Evolutionary conservation across 148 eudicot genomes (phyloP).

Genomic region (Selenicereus undatus): DNA sequence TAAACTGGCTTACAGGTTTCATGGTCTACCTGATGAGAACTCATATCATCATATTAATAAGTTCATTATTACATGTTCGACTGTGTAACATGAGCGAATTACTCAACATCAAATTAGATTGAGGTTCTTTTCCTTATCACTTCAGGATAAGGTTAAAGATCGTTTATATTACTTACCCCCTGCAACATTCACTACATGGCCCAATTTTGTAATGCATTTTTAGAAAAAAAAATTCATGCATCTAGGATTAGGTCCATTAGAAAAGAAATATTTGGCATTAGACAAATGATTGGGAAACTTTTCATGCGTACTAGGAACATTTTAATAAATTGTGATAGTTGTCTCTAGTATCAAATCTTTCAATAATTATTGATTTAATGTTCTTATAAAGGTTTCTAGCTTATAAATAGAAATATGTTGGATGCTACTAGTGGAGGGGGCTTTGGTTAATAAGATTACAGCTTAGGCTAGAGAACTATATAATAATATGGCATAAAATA

Average conservation of each 20-base stretch:
- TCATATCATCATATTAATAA: neutral
- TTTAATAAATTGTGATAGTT: neutral
- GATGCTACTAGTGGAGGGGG: too few species aligned
- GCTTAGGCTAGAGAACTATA: neutral
- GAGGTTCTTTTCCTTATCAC: neutral
- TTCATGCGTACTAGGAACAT: neutral
- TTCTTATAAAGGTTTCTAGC: neutral
- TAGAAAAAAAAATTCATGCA: too few species aligned
- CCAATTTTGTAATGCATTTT: too few species aligned
- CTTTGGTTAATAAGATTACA: too few species aligned
- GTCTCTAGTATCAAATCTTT: neutral
- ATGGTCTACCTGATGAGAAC: neutral
- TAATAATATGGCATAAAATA: neutral
- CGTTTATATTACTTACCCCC: neutral
- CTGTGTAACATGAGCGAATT: neutral
- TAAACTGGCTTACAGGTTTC: too few species aligned
- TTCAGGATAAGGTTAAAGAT: neutral
- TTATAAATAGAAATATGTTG: too few species aligned
- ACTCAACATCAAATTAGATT: neutral
- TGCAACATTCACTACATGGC: neutral
- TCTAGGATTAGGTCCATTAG: too few species aligned
- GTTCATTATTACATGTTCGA: neutral
- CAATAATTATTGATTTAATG: neutral
- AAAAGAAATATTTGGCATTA: too few species aligned
- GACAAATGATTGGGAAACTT: too few species aligned